Evolutionary conservation across 345 rosid genomes (phyloP).

Genomic region (thale cress (Arabidopsis thaliana)): DNA sequence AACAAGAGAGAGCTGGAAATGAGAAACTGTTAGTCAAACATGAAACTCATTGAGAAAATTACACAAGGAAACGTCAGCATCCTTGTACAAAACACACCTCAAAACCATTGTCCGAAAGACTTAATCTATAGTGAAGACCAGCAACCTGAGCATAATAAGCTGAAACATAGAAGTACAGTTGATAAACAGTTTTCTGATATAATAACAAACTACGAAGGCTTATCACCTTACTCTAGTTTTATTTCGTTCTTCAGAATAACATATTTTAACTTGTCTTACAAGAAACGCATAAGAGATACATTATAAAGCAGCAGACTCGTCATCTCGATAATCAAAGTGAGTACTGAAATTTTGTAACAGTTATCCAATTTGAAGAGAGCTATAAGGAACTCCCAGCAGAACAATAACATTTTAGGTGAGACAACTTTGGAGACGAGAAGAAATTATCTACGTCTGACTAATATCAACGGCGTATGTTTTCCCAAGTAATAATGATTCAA

Average conservation of each 20-base stretch:
- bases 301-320: not conserved
- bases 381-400: not conserved
- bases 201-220: not conserved
- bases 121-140: conserved; percentile 66
- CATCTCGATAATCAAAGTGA: not conserved
- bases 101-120: conserved; percentile 61
- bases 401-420: not conserved
- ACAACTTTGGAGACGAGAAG: not conserved
- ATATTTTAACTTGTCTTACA: not conserved
- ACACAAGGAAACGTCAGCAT: not conserved
- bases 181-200: not conserved
- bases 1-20: conserved; percentile 59
- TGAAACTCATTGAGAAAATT: not conserved
- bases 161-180: conserved; percentile 49
- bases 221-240: not conserved
- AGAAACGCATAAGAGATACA: not conserved
- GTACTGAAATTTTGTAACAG: not conserved
- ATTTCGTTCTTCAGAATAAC: not conserved
- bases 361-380: not conserved
- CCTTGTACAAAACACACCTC: conserved; percentile 50
- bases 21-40: conserved; percentile 22
- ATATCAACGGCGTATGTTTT: conserved; percentile 1
- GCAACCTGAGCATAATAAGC: conserved; percentile 89
- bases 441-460: conserved; percentile 1
- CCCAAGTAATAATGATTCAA: conserved; percentile 4